phyloP scores from a whole-genome alignment of 2,329 filamentous ascomycete genomes.

The Clonostachys solani region DNA sequence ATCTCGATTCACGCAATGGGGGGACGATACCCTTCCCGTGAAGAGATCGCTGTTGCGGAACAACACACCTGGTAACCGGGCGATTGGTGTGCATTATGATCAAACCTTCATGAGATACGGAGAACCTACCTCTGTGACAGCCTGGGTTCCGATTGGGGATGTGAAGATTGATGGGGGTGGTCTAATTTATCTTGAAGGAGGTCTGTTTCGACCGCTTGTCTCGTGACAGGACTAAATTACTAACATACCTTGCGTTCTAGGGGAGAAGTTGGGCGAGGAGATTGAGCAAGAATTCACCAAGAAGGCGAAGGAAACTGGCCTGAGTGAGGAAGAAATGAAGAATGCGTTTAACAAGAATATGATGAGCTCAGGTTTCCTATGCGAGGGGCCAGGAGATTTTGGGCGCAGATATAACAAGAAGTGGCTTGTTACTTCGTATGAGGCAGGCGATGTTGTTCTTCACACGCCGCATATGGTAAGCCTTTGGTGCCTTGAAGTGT shows the following conservation, averaged over 20 bases:
- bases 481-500: background rate
- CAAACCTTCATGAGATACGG: slow-evolving; percentile 53
- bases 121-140: slow-evolving; percentile 48
- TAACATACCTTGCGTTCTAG: slow-evolving; percentile 3
- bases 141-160: slow-evolving; percentile 54
- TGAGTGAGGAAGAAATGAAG: slow-evolving; percentile 46
- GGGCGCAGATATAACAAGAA: slow-evolving; percentile 14
- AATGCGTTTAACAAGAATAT: slow-evolving; percentile 55
- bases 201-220: slow-evolving; percentile 6
- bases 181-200: slow-evolving; percentile 53
- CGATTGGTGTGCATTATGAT: slow-evolving; percentile 58
- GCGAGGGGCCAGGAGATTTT: slow-evolving; percentile 37
- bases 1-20: slow-evolving; percentile 48
- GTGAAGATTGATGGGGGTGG: slow-evolving; percentile 50
- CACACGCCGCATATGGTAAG: slow-evolving; percentile 27
- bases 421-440: slow-evolving; percentile 29
- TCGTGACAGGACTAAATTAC: slow-evolving; percentile 1
- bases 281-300: slow-evolving; percentile 43
- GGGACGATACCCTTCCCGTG: slow-evolving; percentile 31
- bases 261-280: slow-evolving; percentile 33
- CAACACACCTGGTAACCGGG: slow-evolving; percentile 50
- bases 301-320: slow-evolving; percentile 39
- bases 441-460: slow-evolving; percentile 33
- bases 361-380: slow-evolving; percentile 49
- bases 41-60: slow-evolving; percentile 48